These are phyloP conservation scores for Naumovozyma dairenensis DNA, from an alignment of 805 yeast species.

Conservation along the genomic window DNA sequence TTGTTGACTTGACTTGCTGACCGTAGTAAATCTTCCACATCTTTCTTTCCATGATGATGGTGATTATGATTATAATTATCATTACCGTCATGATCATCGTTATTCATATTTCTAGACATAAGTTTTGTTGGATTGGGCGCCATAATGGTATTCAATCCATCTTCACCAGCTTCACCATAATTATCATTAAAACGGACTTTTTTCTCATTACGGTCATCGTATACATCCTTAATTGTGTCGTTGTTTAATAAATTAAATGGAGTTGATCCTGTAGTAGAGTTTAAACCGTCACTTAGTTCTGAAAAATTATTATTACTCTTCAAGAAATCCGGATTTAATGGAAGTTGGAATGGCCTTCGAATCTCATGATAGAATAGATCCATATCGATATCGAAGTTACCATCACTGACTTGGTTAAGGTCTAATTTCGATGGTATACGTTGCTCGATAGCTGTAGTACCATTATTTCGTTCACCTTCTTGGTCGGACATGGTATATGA, in stretches of 20 bases:
- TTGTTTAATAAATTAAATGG: too few relatives aligned
- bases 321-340: constrained; percentile 6
- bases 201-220: not conserved
- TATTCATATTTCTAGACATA: not conserved
- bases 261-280: constrained; percentile 8
- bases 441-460: not conserved
- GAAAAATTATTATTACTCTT: constrained; percentile 6
- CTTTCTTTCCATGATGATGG: constrained; percentile 5
- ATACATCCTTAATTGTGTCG: not conserved
- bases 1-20: constrained; percentile 23
- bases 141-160: constrained; percentile 1
- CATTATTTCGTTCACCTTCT: too few relatives aligned
- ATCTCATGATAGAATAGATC: not conserved
- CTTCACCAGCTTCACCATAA: not conserved
- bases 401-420: not conserved
- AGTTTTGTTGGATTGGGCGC: constrained; percentile 1
- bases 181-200: not conserved
- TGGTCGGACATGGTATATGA: too few relatives aligned
- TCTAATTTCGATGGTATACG: not conserved
- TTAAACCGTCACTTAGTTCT: constrained; percentile 8
- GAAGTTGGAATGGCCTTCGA: constrained; percentile 3
- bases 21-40: constrained; percentile 23
- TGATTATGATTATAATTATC: not conserved
- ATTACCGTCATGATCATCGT: constrained; percentile 3
- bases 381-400: not conserved